phyloP scores from a whole-genome alignment of 2,329 filamentous ascomycete species.

The Setomelanomma holmii region DNA sequence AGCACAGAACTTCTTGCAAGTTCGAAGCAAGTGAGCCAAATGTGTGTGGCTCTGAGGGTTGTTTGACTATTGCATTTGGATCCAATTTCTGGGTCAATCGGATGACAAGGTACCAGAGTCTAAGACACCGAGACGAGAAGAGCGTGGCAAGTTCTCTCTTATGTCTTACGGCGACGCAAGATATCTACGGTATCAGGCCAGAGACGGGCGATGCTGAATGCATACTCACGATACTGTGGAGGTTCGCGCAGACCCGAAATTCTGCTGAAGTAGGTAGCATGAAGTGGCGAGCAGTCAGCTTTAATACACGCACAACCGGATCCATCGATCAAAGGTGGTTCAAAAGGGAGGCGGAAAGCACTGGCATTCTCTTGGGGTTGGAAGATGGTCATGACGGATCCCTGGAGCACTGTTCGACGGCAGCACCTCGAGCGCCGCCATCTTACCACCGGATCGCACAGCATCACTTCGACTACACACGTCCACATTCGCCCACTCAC shows the following conservation, averaged over 20 bases:
- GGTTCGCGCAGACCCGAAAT: conserved; percentile 41
- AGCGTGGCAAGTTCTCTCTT: conserved; percentile 41
- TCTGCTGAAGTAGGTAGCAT: conserved; percentile 38
- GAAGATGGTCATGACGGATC: conserved; percentile 11
- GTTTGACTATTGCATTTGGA: conserved; percentile 48
- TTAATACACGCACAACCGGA: conserved; percentile 11
- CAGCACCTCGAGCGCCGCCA: conserved; percentile 6
- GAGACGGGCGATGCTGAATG: conserved; percentile 31
- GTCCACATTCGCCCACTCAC: conserved; percentile 12
- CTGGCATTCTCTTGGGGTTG: too few relatives aligned
- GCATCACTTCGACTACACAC: conserved; percentile 21
- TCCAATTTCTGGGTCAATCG: conserved; percentile 54
- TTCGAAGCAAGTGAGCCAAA: conserved; percentile 21
- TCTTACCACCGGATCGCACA: conserved; percentile 23
- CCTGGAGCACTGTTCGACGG: background rate
- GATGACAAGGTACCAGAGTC: conserved; percentile 37
- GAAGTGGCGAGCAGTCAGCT: conserved; percentile 45
- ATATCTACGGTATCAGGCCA: conserved; percentile 47
- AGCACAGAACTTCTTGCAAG: conserved; percentile 31
- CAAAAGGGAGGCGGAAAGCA: conserved; percentile 16
- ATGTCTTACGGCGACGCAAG: conserved; percentile 52
- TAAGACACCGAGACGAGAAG: conserved; percentile 28
- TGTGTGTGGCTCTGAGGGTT: conserved; percentile 20
- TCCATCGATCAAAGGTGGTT: conserved; percentile 18
- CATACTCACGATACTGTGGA: conserved; percentile 49